Percentiles rank a stretch among this genome's conserved stretches.
Conservation (phyloP, 495 filamentous ascomycete species). For the Rusavskia elegans region DNA sequence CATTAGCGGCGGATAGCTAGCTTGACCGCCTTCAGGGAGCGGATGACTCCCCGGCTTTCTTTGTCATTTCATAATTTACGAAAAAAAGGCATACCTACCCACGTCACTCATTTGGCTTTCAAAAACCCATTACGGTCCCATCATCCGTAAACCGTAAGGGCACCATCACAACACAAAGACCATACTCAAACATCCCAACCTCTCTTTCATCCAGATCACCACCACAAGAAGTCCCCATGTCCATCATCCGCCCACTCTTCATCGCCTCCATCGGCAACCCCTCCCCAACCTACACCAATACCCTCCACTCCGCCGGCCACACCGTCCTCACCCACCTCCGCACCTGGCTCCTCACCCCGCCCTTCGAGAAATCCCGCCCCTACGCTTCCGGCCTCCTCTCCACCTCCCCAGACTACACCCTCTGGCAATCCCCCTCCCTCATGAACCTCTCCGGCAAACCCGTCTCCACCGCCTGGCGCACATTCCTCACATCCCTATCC, state of each 20-base stretch:
- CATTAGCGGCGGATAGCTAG: not conserved
- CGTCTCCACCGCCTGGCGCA: constrained; percentile 27
- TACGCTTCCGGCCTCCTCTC: constrained; percentile 26
- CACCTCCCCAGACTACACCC: constrained; percentile 36
- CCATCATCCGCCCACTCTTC: constrained; percentile 31
- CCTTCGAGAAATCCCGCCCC: constrained; percentile 26
- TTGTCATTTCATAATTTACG: too few relatives aligned
- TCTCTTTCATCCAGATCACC: not conserved
- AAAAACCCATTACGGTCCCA: too few relatives aligned
- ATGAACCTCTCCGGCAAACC: constrained; percentile 61
- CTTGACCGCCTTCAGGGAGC: not conserved
- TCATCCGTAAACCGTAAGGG: too few relatives aligned
- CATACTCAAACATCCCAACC: not conserved
- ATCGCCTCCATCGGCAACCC: constrained; percentile 65
- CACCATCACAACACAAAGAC: too few relatives aligned
- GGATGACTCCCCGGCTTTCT: too few relatives aligned
- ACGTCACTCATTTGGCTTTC: not conserved
- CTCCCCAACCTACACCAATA: constrained; percentile 40
- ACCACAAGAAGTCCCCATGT: constrained; percentile 12
- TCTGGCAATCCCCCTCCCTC: constrained; percentile 49
- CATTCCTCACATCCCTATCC: constrained; percentile 22
- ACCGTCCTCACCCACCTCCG: constrained; percentile 42
- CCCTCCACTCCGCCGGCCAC: constrained; percentile 74
- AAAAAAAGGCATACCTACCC: too few relatives aligned
- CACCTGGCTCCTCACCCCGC: constrained; percentile 25